phyloP scores from a whole-genome alignment of 148 eudicot genomes.

The Silene uniflora region DNA sequence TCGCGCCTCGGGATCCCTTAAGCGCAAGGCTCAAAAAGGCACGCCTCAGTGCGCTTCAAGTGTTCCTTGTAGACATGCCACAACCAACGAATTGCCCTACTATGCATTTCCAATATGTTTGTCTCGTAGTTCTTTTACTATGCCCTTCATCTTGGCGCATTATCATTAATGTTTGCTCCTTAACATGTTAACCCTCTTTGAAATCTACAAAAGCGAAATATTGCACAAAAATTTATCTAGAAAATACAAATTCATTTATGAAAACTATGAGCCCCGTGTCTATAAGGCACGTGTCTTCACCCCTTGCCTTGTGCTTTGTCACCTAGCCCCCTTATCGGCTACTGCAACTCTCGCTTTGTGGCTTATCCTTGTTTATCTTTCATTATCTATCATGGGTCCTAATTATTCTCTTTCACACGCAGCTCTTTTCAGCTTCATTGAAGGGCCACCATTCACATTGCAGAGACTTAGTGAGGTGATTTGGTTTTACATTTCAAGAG shows the following conservation, averaged over 20 bases:
- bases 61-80: no score
- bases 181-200: neutral
- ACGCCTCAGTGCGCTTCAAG: no score
- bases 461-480: slow-evolving; percentile 89
- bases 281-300: neutral
- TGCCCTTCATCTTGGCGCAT: neutral
- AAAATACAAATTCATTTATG: no score
- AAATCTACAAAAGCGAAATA: neutral
- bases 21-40: neutral
- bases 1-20: no score
- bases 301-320: neutral
- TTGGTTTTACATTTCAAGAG: neutral
- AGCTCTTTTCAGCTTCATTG: slow-evolving; percentile 70
- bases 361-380: neutral
- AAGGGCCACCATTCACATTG: slow-evolving; percentile 91
- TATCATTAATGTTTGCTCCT: neutral
- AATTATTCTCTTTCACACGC: slow-evolving; percentile 24
- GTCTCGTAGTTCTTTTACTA: neutral
- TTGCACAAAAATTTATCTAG: neutral
- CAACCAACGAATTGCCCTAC: no score
- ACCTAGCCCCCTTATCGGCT: neutral
- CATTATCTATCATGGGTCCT: slow-evolving; percentile 9
- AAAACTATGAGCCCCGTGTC: neutral
- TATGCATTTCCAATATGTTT: neutral
- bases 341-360: no score